Evolutionary conservation across 306 rosid genomes (phyloP).

Genomic region (Prunus persica): Prunus_persica_NCBIv2 NC_034012.1:11207501-11208000

Average conservation of each 20-base stretch:
- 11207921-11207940: constrained; percentile 79
- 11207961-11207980: constrained; percentile 79
- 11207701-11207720: constrained; percentile 50
- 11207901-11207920: constrained; percentile 66
- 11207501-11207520: constrained; percentile 13
- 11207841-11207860: constrained; percentile 83
- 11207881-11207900: constrained; percentile 57
- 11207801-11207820: constrained; percentile 63
- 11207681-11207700: constrained; percentile 73
- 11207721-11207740: constrained; percentile 52
- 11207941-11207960: constrained; percentile 59
- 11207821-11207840: constrained; percentile 60
- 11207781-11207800: constrained; percentile 62
- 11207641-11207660: constrained; percentile 71
- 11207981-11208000: constrained; percentile 72
- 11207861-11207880: constrained; percentile 45
- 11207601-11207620: constrained; percentile 61
- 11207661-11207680: constrained; percentile 65
- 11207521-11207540: constrained; percentile 31
- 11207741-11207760: constrained; percentile 53
- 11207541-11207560: constrained; percentile 43
- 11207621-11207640: constrained; percentile 67
- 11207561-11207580: constrained; percentile 36
- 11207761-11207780: constrained; percentile 66
- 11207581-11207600: constrained; percentile 34